Base-by-base conservation (phyloP, 208 protist species). In the Leishmania arabica region DNA sequence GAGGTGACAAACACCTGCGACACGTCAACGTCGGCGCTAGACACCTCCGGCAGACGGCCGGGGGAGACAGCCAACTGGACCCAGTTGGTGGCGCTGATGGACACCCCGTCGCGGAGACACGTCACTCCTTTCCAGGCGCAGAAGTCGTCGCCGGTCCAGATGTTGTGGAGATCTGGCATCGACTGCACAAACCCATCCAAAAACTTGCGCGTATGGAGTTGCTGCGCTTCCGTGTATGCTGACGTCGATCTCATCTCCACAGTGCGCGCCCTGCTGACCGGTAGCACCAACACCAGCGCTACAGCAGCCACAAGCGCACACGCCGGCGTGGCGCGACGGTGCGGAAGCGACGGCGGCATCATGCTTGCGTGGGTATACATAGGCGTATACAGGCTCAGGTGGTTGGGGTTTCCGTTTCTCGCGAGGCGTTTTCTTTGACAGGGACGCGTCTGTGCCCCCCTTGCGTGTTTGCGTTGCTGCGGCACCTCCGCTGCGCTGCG, bases 141-240 rank as follows among this genome's bases (percentile, higher is more conserved):
- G 68, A 80, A 80, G 66, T 80, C 24, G 17, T 31, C 58, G n/a
- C 77, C 77, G 66, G 53, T 37, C 77, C 77, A 80, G 24, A 74
- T 45, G 49, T 4, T 27, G 15, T 21, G 34, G 0, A 80, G 77
- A 8, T 34, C 54, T 17, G 77, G 77, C 77, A 80, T 80, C 31
- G 77, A 51, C 49, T 73, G 21, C 24, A 56, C 19, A 42, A 80
- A 80, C 51, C 19, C 53, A 34, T 65, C 51, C 5, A 80, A 53
- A 66, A 80, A 75, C 15, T 34, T 47, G 34, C 31, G 77, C 51
- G 77, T 80, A 69, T 80, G 51, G 21, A 53, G 34, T 40, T 80
- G 77, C 77, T 80, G 77, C 21, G 40, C 27, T 31, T 66, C 42
- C 27, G 77, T 80, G 68, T 80, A 80, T 9, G 27, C 15, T 31